Evolutionary conservation across 768 basidiomycete genomes (phyloP).

Genomic region (Suillus americanus): DNA sequence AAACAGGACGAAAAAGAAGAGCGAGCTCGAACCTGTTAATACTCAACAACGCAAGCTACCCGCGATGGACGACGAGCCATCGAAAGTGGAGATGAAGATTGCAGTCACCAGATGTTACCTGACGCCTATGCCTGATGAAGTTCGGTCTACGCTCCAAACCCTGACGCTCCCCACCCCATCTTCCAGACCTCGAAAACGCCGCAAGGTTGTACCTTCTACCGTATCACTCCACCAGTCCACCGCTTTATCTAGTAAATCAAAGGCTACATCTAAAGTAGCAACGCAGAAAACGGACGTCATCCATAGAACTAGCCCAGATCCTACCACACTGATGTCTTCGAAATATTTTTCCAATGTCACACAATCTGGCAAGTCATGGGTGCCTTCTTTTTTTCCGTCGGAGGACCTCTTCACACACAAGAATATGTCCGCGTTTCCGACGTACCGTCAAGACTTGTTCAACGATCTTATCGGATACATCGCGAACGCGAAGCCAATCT

Average conservation of each 20-base stretch:
- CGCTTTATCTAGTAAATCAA: background rate
- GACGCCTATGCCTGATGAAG: background rate
- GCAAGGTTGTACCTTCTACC: background rate
- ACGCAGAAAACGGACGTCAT: background rate
- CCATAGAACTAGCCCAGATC: conserved; percentile 4
- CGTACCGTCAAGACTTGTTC: conserved; percentile 5
- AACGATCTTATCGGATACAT: conserved; percentile 28
- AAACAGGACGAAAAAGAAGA: background rate
- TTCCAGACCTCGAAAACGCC: background rate
- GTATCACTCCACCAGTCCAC: background rate
- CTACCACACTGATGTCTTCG: conserved; percentile 8
- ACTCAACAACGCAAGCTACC: background rate
- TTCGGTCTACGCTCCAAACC: background rate
- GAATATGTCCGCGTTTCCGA: background rate
- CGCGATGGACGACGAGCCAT: background rate
- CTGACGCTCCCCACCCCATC: background rate
- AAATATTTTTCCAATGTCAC: conserved; percentile 2
- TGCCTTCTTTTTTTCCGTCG: background rate
- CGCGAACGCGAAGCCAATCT: conserved; percentile 29
- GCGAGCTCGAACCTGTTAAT: background rate
- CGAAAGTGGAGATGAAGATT: background rate
- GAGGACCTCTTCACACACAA: background rate
- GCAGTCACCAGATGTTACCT: background rate
- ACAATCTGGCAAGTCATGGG: conserved; percentile 10
- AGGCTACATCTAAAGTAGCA: background rate